A percentile compares a stretch with the other conserved stretches of the same genome.
Conservation (phyloP, 2,329 filamentous ascomycete genomes). For the Fusarium nelsonii region DNA sequence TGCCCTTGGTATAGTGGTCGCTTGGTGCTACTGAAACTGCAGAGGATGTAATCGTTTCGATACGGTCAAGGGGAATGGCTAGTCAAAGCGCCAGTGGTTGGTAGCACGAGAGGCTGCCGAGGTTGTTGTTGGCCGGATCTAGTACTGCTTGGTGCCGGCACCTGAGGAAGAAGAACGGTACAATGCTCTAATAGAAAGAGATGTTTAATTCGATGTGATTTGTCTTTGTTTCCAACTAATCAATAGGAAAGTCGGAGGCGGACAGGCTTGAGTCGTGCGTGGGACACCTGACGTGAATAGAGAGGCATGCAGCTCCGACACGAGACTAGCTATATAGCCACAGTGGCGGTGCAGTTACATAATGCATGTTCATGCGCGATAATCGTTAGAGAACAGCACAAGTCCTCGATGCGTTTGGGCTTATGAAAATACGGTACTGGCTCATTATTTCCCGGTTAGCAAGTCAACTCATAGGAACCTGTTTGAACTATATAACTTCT, state of each 20-base stretch:
- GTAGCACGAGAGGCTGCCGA: slow-evolving; percentile 19
- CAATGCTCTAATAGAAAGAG: slow-evolving; percentile 2
- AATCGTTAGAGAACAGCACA: neutral
- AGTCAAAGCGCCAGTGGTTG: slow-evolving; percentile 23
- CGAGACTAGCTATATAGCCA: slow-evolving; percentile 39
- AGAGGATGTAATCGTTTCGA: slow-evolving; percentile 16
- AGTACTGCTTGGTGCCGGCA: slow-evolving; percentile 38
- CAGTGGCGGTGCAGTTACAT: slow-evolving; percentile 51
- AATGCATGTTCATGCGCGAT: slow-evolving; percentile 44
- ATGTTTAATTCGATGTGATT: slow-evolving; percentile 29
- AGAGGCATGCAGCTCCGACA: slow-evolving; percentile 42
- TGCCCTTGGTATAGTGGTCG: slow-evolving; percentile 7
- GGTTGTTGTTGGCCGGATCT: slow-evolving; percentile 22
- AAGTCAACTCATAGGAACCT: too few species aligned
- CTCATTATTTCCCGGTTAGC: neutral
- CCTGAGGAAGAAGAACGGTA: slow-evolving; percentile 9
- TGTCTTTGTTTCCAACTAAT: slow-evolving; percentile 34
- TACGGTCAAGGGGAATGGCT: slow-evolving; percentile 31
- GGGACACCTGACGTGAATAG: slow-evolving; percentile 46
- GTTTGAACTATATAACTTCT: neutral
- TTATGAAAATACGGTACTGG: neutral
- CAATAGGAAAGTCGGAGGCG: slow-evolving; percentile 40
- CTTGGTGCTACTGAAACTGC: slow-evolving; percentile 14
- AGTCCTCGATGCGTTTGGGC: neutral
- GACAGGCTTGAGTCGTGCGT: slow-evolving; percentile 33